Evolutionary conservation across 2,329 filamentous ascomycete species (phyloP), one percentile per base, ranked within the genome.

Genomic region (Aspergillus sp.): DNA sequence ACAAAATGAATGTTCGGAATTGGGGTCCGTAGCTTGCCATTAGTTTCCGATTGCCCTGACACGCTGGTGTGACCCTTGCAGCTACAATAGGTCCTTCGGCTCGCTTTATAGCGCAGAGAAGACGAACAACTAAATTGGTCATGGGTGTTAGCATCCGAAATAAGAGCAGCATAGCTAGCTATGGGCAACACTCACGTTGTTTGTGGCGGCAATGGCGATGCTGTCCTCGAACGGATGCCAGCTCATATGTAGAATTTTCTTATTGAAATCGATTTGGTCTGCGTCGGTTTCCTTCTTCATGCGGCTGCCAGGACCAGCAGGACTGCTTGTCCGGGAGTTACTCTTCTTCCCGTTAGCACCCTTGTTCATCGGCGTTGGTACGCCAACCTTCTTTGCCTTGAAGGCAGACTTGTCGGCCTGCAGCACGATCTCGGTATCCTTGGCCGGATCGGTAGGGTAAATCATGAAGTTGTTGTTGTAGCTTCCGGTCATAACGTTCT

Each of bases 401-500:
- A 99, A 99, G 11, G 95, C 95, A 56, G 92, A 96, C 81, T 99
- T 99, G 75, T 99, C 95, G 40, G 95, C 95, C 76, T 99, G 95
- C 57, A 99, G 81, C 47, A 99, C 95, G 48, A 99, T 93, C 76
- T 99, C 95, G 3, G 93, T 93, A 73, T 99, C 95, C 79, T 96
- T 96, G 65, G 93, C 91, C 6, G 93, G 90, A 70, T 98, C 93
- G 24, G 93, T 95, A 4, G 95, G 95, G 75, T 98, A 99, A 72
- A 99, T 99, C 95, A 99, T 99, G 82, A 99, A 98, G 80, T 99
- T 99, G 81, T 99, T 99, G 84, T 99, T 99, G 82, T 99, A 99
- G 73, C 92, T 97, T 68, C 95, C 95, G 6, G 95, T 99, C 95
- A 99, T 99, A 65, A 98, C 95, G 68, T 99, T 98, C 83, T 96